phyloP scores from a whole-genome alignment of 2,329 filamentous ascomycete genomes.

The Stachybotrys chartarum region DNA sequence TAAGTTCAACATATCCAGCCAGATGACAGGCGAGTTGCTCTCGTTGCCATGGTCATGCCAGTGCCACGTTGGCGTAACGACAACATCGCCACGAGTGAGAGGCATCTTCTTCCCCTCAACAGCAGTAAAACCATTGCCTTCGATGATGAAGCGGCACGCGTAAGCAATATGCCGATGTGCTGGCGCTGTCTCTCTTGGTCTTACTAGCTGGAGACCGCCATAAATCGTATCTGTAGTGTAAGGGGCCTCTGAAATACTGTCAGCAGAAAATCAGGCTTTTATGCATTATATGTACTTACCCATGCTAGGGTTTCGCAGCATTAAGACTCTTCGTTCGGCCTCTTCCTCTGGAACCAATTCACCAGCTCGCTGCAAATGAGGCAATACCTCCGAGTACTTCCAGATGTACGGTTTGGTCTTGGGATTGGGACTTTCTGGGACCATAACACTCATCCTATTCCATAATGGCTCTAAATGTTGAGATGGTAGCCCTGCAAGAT shows the following conservation, averaged over 20 bases:
- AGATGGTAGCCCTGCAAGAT: slow-evolving; percentile 17
- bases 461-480: slow-evolving; percentile 35
- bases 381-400: slow-evolving; percentile 26
- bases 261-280: not conserved
- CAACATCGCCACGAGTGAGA: slow-evolving; percentile 46
- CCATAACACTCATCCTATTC: slow-evolving; percentile 39
- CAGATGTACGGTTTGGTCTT: slow-evolving; percentile 30
- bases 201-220: slow-evolving; percentile 48
- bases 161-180: slow-evolving; percentile 51
- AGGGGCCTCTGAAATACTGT: slow-evolving; percentile 31
- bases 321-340: slow-evolving; percentile 33
- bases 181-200: slow-evolving; percentile 46
- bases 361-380: slow-evolving; percentile 25
- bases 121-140: slow-evolving; percentile 50
- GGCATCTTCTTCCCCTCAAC: slow-evolving; percentile 46
- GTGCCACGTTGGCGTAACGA: slow-evolving; percentile 51
- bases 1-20: slow-evolving; percentile 50
- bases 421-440: slow-evolving; percentile 38
- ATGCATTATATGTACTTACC: slow-evolving; percentile 15
- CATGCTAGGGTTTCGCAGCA: slow-evolving; percentile 42
- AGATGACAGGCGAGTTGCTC: slow-evolving; percentile 44
- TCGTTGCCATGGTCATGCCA: slow-evolving; percentile 57
- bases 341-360: slow-evolving; percentile 28
- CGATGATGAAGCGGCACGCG: slow-evolving; percentile 50
- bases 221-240: slow-evolving; percentile 52